A percentile compares a stretch with the other conserved stretches of the same genome.
These are phyloP conservation scores for Chrysanthemum lavandulifolium DNA, from an alignment of 129 eudicot species.

Conservation along the genomic window DNA sequence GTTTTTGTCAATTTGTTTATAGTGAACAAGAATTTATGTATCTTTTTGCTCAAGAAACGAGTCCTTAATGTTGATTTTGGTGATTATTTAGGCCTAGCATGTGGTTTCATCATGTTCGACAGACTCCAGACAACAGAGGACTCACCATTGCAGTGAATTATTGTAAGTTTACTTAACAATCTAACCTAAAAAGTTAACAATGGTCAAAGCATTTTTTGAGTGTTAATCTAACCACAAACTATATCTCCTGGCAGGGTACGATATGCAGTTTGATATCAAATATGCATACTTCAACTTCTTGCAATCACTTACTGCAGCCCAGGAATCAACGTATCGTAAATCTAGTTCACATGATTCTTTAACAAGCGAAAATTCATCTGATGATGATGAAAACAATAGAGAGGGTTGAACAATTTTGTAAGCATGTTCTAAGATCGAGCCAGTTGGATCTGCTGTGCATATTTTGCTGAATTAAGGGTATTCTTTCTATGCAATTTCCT, in stretches of 20 bases:
- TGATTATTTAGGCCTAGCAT: conserved; percentile 88
- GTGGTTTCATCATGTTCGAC: conserved; percentile 99
- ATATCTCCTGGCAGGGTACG: conserved; percentile 75
- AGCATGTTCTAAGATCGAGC: too few species aligned
- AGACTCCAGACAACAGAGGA: conserved; percentile 66
- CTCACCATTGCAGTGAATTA: conserved; percentile 90
- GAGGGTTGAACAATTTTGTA: conserved; percentile 2
- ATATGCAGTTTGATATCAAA: conserved; percentile 91
- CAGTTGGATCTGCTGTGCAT: too few species aligned
- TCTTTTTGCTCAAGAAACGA: neutral
- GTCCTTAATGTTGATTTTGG: conserved; percentile 13
- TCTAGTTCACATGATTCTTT: conserved; percentile 8
- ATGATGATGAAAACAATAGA: conserved; percentile 11
- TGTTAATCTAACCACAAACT: neutral
- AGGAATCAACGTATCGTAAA: conserved; percentile 5
- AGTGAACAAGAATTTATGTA: too few species aligned
- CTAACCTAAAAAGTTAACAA: neutral
- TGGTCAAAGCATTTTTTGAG: neutral
- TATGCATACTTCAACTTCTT: conserved; percentile 95
- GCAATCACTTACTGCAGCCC: conserved; percentile 50
- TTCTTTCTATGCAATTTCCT: too few species aligned
- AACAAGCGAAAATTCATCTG: conserved; percentile 18
- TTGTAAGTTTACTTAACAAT: conserved; percentile 39
- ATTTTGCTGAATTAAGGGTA: too few species aligned
- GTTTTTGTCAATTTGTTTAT: too few species aligned